These are phyloP conservation scores for Pseudocercospora musae DNA, from an alignment of 2,329 filamentous ascomycete species.

Conservation along the genomic window DNA sequence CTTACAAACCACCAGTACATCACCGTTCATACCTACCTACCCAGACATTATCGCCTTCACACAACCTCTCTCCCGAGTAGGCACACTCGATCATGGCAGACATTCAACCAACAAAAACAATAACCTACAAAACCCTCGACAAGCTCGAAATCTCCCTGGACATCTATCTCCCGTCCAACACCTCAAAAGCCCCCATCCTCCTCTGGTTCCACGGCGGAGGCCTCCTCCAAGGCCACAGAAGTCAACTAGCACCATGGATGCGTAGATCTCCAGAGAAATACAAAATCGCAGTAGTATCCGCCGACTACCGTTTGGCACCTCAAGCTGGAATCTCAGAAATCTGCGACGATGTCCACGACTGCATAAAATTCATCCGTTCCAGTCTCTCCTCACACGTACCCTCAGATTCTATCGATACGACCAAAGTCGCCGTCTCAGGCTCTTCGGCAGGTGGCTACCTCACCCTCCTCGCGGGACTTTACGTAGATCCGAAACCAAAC, in stretches of 20 bases:
- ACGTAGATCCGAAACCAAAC: slow-evolving; percentile 32
- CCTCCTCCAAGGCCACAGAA: slow-evolving; percentile 31
- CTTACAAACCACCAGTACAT: background rate
- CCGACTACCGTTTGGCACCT: slow-evolving; percentile 35
- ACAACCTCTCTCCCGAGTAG: no score
- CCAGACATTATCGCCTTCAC: no score
- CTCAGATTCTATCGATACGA: slow-evolving; percentile 18
- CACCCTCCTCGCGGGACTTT: slow-evolving; percentile 31
- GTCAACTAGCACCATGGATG: slow-evolving; percentile 28
- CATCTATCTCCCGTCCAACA: slow-evolving; percentile 23
- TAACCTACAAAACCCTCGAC: slow-evolving; percentile 26
- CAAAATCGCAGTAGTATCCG: slow-evolving; percentile 29
- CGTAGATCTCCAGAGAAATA: slow-evolving; percentile 24
- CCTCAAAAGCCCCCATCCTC: slow-evolving; percentile 20
- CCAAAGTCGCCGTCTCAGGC: slow-evolving; percentile 30
- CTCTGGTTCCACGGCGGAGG: slow-evolving; percentile 32
- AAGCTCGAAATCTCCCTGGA: slow-evolving; percentile 23
- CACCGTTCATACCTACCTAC: no score
- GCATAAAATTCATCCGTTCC: slow-evolving; percentile 29
- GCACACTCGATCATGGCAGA: no score
- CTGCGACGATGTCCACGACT: slow-evolving; percentile 30
- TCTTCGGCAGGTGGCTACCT: slow-evolving; percentile 34
- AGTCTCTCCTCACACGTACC: slow-evolving; percentile 18
- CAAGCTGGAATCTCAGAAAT: slow-evolving; percentile 33
- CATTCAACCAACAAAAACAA: slow-evolving; percentile 16